Conservation (phyloP, 306 rosid genomes). For the Canavalia gladiata region DNA sequence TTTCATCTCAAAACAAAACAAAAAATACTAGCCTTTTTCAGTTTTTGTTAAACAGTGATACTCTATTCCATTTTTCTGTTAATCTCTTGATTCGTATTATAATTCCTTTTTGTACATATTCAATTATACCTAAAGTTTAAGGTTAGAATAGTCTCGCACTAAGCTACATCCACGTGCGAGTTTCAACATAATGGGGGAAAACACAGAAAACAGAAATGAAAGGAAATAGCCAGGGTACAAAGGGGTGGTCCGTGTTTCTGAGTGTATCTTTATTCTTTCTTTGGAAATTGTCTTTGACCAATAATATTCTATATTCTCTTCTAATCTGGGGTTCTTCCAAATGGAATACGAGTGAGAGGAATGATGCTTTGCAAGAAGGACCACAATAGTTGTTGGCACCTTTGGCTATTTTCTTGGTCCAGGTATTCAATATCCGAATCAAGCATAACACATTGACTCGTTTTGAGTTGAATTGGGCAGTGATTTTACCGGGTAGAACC, state of each 20-base stretch:
- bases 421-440: too few relatives aligned
- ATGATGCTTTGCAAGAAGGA: slow-evolving; percentile 36
- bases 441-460: too few relatives aligned
- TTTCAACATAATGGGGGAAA: neutral
- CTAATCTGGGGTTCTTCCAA: slow-evolving; percentile 9
- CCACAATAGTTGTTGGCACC: too few relatives aligned
- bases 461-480: too few relatives aligned
- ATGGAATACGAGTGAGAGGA: slow-evolving; percentile 26
- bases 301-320: slow-evolving; percentile 24
- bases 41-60: neutral
- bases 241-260: slow-evolving; percentile 31
- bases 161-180: neutral
- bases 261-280: slow-evolving; percentile 47
- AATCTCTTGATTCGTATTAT: neutral
- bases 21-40: neutral
- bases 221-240: slow-evolving; percentile 17
- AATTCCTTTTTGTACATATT: slow-evolving; percentile 21
- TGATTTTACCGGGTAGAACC: too few relatives aligned
- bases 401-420: too few relatives aligned
- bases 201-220: neutral
- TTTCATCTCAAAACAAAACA: neutral
- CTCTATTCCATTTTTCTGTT: neutral
- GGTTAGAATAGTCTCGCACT: neutral
- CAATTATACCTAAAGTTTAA: neutral
- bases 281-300: slow-evolving; percentile 29